Percentiles rank a stretch among this genome's conserved stretches.
These are phyloP conservation scores for Mallotus nudiflorus DNA, from an alignment of 345 rosid species.

Conservation along the genomic window DNA sequence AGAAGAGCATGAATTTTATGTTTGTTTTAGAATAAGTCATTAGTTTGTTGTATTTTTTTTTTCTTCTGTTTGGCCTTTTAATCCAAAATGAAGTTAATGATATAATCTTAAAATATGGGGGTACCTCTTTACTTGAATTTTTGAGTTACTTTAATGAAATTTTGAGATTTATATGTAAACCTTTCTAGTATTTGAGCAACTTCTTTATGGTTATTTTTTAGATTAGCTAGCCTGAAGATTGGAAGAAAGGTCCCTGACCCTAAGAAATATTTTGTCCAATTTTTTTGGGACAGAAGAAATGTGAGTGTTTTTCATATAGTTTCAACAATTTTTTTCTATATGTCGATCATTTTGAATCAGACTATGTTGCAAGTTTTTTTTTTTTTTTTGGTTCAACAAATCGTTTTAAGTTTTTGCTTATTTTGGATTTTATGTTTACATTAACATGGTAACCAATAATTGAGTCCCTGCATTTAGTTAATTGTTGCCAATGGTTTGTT, in stretches of 20 bases:
- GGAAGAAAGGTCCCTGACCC: slow-evolving; percentile 70
- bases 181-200: too few relatives aligned
- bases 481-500: background rate
- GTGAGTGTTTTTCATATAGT: slow-evolving; percentile 44
- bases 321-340: background rate
- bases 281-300: slow-evolving; percentile 91
- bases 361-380: background rate
- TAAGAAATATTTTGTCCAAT: slow-evolving; percentile 76
- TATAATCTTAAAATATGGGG: slow-evolving; percentile 8
- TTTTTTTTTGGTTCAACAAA: background rate
- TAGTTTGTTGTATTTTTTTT: background rate
- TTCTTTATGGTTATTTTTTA: too few relatives aligned
- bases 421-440: background rate
- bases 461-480: background rate
- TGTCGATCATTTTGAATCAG: background rate
- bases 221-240: slow-evolving; percentile 85
- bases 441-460: background rate
- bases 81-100: too few relatives aligned
- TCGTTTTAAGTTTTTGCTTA: background rate
- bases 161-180: too few relatives aligned
- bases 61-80: too few relatives aligned
- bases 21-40: background rate
- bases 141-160: slow-evolving; percentile 12
- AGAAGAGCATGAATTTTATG: background rate
- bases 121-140: background rate